These are phyloP conservation scores for Pythium sp. DNA, from an alignment of 352 stramenopile species.

Conservation along the genomic window DNA sequence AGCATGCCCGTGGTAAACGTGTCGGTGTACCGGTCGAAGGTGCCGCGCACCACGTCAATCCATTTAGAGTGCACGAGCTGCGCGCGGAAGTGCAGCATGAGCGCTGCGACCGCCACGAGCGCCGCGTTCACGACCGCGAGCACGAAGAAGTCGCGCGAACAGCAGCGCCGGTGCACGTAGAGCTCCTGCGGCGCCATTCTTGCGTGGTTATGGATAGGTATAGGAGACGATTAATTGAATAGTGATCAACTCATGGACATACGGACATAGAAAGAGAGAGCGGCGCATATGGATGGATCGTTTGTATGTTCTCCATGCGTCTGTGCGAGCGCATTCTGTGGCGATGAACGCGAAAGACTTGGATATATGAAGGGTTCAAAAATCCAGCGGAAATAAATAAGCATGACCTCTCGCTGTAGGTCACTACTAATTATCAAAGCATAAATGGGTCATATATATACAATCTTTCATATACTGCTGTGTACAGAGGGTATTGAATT, in stretches of 20 bases:
- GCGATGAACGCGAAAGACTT: neutral
- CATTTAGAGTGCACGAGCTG: slow-evolving; percentile 12
- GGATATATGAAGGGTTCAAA: neutral
- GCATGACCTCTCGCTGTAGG: neutral
- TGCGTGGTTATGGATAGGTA: neutral
- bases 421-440: too few species aligned
- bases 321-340: neutral
- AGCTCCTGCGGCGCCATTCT: slow-evolving; percentile 4
- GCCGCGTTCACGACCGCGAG: slow-evolving; percentile 4
- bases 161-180: slow-evolving; percentile 8
- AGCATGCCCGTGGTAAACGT: slow-evolving; percentile 12
- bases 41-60: slow-evolving; percentile 12
- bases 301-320: neutral
- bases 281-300: neutral
- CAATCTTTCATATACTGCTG: too few species aligned
- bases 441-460: neutral
- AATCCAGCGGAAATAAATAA: neutral
- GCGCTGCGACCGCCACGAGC: slow-evolving; percentile 7
- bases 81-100: slow-evolving; percentile 6
- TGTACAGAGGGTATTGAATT: too few species aligned
- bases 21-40: slow-evolving; percentile 15
- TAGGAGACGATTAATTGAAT: neutral
- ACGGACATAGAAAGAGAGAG: neutral
- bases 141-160: slow-evolving; percentile 15
- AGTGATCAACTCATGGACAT: neutral